Conservation (phyloP, 2,329 filamentous ascomycete genomes). For the Byssoonygena ceratinophila region DNA sequence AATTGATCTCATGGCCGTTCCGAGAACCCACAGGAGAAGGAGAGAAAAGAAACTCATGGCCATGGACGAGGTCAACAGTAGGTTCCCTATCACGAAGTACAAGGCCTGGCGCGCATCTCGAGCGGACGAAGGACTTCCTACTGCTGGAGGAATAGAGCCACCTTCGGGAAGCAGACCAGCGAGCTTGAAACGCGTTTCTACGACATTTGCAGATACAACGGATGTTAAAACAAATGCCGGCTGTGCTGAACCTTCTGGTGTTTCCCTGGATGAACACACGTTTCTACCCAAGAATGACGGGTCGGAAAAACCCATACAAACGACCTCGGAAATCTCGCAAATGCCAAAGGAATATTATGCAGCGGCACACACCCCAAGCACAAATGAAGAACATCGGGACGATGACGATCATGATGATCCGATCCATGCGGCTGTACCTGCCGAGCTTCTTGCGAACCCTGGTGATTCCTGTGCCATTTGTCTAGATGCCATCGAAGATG, state of each 20-base stretch:
- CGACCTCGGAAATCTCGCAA: neutral
- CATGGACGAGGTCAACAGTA: slow-evolving; percentile 97
- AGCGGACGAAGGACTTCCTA: slow-evolving; percentile 71
- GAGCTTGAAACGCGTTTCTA: slow-evolving; percentile 52
- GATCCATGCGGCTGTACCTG: slow-evolving; percentile 69
- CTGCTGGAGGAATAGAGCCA: slow-evolving; percentile 69
- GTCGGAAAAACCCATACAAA: slow-evolving; percentile 11
- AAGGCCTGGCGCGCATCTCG: slow-evolving; percentile 83
- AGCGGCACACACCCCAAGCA: neutral
- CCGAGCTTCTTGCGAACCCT: slow-evolving; percentile 67
- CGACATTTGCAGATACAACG: slow-evolving; percentile 19
- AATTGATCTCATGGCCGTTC: slow-evolving; percentile 78
- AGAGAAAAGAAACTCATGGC: slow-evolving; percentile 98
- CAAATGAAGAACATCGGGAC: slow-evolving; percentile 17
- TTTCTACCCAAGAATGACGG: slow-evolving; percentile 19
- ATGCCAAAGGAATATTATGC: neutral
- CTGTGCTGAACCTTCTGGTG: slow-evolving; percentile 40
- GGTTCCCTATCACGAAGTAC: slow-evolving; percentile 93
- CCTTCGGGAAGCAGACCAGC: slow-evolving; percentile 57
- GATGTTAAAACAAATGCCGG: slow-evolving; percentile 40
- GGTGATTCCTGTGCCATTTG: slow-evolving; percentile 96
- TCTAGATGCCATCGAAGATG: slow-evolving; percentile 84
- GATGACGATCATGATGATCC: slow-evolving; percentile 66
- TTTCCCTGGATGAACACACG: slow-evolving; percentile 39
- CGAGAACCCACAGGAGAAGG: slow-evolving; percentile 70